Evolutionary conservation across 345 rosid species (phyloP).

Genomic region (Populus ilicifolia): DNA sequence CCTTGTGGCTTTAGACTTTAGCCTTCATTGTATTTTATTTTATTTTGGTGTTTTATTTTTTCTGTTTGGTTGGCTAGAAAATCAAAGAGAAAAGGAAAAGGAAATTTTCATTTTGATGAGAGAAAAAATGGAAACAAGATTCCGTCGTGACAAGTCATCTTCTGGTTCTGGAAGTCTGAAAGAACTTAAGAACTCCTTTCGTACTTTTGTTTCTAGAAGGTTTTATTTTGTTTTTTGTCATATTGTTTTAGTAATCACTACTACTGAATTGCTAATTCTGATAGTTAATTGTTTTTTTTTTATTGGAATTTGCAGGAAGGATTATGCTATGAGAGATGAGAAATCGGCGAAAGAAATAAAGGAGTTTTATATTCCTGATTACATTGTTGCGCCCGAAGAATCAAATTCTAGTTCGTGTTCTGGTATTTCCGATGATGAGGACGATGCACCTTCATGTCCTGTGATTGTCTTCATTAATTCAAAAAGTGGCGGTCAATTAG

Average conservation of each 20-base stretch:
- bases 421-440: neutral
- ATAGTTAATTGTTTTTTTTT: neutral
- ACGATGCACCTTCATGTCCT: slow-evolving; percentile 42
- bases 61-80: slow-evolving; percentile 7
- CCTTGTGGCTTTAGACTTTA: neutral
- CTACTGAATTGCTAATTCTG: neutral
- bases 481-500: slow-evolving; percentile 76
- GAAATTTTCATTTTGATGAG: neutral
- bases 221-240: neutral
- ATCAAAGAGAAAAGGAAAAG: neutral
- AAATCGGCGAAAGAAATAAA: slow-evolving; percentile 9
- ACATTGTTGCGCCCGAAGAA: slow-evolving; percentile 34
- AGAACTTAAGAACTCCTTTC: slow-evolving; percentile 1
- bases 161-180: neutral
- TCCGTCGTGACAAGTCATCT: neutral
- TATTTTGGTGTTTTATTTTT: neutral
- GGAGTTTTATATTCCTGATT: slow-evolving; percentile 44
- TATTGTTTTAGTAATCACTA: no score
- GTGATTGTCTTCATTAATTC: slow-evolving; percentile 64
- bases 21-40: neutral
- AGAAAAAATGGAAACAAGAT: neutral
- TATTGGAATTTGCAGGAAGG: slow-evolving; percentile 20
- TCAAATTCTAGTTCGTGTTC: slow-evolving; percentile 1
- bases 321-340: neutral
- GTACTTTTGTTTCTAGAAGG: slow-evolving; percentile 13